phyloP scores from a whole-genome alignment of 164 flowering plant genomes.

The Magnolia changhungtana region DNA sequence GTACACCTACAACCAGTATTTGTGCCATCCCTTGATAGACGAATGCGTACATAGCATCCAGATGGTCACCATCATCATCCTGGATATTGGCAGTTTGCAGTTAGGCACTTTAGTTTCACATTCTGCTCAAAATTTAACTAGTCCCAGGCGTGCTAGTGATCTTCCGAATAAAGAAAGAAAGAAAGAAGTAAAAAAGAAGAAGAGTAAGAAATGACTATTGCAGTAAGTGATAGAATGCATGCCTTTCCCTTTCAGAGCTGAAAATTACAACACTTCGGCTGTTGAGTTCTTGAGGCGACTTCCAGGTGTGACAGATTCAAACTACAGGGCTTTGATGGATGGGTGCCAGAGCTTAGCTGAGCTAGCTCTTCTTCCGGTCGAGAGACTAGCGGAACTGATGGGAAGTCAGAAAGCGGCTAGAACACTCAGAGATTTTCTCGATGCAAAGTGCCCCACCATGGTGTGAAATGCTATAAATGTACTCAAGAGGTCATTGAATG shows the following conservation, averaged over 20 bases:
- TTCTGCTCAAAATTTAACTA: not conserved
- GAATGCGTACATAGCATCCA: too few species aligned
- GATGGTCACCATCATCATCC: too few species aligned
- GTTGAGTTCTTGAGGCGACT: conserved; percentile 89
- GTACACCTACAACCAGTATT: too few species aligned
- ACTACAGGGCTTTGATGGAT: conserved; percentile 85
- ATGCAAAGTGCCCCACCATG: conserved; percentile 88
- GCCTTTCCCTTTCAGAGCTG: conserved; percentile 54
- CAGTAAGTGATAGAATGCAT: not conserved
- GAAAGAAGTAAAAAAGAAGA: too few species aligned
- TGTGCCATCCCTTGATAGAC: too few species aligned
- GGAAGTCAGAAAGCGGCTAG: conserved; percentile 89
- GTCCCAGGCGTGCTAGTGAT: not conserved
- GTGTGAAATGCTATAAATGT: not conserved
- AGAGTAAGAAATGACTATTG: not conserved
- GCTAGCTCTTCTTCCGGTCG: conserved; percentile 78
- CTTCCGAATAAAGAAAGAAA: not conserved
- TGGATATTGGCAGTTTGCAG: too few species aligned
- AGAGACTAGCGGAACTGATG: conserved; percentile 79
- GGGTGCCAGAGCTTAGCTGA: conserved; percentile 85
- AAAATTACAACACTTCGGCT: conserved; percentile 90
- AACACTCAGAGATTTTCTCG: conserved; percentile 82
- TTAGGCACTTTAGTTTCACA: too few species aligned
- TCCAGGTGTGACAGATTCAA: conserved; percentile 93
- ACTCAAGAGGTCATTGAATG: too few species aligned